A percentile compares a stretch with the other conserved stretches of the same genome.
These are phyloP conservation scores for Backusella liffmaniae DNA, from an alignment of 192 early-diverging fungal species.

Conservation along the genomic window DNA sequence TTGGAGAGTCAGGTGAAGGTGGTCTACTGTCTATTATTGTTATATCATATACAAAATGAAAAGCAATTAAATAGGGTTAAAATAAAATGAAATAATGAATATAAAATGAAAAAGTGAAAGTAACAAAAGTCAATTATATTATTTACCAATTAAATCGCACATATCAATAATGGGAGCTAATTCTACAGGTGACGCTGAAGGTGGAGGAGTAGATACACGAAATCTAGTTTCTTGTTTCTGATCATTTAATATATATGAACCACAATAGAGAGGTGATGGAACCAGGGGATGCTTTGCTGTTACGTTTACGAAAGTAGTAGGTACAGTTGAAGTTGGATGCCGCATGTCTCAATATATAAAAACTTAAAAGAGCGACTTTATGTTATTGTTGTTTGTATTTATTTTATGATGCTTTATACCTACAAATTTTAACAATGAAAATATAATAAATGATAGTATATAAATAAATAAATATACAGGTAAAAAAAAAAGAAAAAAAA, in stretches of 20 bases:
- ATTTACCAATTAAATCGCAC: constrained; percentile 9
- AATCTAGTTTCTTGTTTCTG: neutral
- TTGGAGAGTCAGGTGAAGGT: constrained; percentile 16
- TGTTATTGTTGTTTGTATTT: neutral
- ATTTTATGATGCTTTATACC: constrained; percentile 1
- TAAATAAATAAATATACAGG: neutral
- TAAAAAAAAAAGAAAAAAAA: neutral
- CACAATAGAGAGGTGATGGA: neutral
- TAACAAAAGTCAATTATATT: neutral
- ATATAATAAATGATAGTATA: neutral
- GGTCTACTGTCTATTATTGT: constrained; percentile 10
- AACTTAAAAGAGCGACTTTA: neutral
- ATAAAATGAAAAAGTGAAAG: neutral
- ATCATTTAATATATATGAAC: neutral
- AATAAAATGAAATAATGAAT: neutral
- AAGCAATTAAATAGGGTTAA: neutral
- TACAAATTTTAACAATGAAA: neutral
- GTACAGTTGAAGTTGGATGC: constrained; percentile 8
- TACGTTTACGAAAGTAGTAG: neutral
- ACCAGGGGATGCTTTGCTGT: neutral
- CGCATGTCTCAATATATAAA: constrained; percentile 8
- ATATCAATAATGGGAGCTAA: constrained; percentile 12
- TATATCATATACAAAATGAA: neutral
- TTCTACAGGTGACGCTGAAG: constrained; percentile 9
- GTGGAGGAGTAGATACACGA: constrained; percentile 11